These are phyloP conservation scores for Malassezia globosa DNA, from an alignment of 1,284 basidiomycete species.

Conservation along the genomic window DNA sequence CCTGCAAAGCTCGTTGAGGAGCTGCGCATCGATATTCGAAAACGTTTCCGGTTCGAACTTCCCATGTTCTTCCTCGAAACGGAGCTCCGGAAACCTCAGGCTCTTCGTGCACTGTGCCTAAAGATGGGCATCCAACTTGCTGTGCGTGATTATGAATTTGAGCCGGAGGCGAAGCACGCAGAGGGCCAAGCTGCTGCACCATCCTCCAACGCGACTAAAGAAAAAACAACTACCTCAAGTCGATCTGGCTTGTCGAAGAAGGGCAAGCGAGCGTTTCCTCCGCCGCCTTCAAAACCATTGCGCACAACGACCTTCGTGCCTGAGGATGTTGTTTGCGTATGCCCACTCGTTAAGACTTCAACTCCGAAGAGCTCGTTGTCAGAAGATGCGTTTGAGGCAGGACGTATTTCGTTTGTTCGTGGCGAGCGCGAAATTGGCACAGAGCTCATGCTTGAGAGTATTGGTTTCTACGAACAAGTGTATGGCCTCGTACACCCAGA, in stretches of 20 bases:
- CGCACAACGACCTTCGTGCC: conserved; percentile 50
- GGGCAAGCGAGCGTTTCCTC: conserved; percentile 12
- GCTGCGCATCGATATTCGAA: conserved; percentile 49
- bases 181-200: conserved; percentile 44
- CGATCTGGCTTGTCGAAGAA: conserved; percentile 11
- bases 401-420: conserved; percentile 51
- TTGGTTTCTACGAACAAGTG: conserved; percentile 54
- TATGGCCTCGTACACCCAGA: conserved; percentile 55
- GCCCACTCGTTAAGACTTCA: conserved; percentile 53
- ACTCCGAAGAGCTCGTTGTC: conserved; percentile 51
- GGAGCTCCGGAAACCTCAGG: conserved; percentile 48
- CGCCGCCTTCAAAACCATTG: conserved; percentile 18
- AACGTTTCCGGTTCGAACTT: conserved; percentile 52
- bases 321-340: conserved; percentile 52
- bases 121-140: conserved; percentile 53
- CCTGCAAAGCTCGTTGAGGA: conserved; percentile 49
- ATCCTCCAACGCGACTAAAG: conserved; percentile 5
- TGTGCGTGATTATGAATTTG: conserved; percentile 51
- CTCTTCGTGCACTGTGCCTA: conserved; percentile 52
- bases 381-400: conserved; percentile 54
- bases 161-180: conserved; percentile 26
- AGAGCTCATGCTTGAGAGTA: conserved; percentile 53
- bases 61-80: conserved; percentile 47
- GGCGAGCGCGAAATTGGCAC: conserved; percentile 51
- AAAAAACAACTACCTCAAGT: too few species aligned